Conservation (phyloP, 2,329 filamentous ascomycete species). For the Exophiala sp. region DNA sequence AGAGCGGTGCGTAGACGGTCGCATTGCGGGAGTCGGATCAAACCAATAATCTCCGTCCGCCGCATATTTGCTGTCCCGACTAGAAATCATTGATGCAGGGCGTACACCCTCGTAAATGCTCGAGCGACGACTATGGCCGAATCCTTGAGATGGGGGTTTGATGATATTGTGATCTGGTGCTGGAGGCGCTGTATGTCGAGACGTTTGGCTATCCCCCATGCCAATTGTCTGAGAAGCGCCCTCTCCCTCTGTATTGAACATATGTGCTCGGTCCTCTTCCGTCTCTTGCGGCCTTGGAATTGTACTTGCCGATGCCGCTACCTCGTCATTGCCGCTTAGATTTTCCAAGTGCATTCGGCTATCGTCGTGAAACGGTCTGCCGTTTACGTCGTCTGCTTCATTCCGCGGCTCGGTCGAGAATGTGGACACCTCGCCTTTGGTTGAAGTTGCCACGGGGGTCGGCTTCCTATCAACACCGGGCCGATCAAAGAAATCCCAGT, state of each 20-base stretch:
- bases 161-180: not conserved
- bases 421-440: not conserved
- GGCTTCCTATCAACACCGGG: conserved; percentile 31
- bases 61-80: conserved; percentile 50
- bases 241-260: not conserved
- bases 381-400: not conserved
- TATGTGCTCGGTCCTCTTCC: not conserved
- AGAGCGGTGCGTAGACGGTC: not conserved
- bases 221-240: not conserved
- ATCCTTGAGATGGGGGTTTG: not conserved
- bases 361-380: not conserved
- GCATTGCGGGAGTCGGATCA: conserved; percentile 11
- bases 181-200: not conserved
- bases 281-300: not conserved
- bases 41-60: conserved; percentile 25
- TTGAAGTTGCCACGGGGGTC: not conserved
- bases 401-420: not conserved
- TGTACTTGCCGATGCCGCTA: not conserved
- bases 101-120: conserved; percentile 16
- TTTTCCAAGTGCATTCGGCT: not conserved
- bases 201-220: not conserved
- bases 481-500: conserved; percentile 61
- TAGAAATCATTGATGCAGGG: not conserved
- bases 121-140: conserved; percentile 24
- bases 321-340: not conserved